A percentile compares a stretch with the other conserved stretches of the same genome.
Conservation (phyloP, 352 stramenopile species). For the Peronosclerospora sorghi region DNA sequence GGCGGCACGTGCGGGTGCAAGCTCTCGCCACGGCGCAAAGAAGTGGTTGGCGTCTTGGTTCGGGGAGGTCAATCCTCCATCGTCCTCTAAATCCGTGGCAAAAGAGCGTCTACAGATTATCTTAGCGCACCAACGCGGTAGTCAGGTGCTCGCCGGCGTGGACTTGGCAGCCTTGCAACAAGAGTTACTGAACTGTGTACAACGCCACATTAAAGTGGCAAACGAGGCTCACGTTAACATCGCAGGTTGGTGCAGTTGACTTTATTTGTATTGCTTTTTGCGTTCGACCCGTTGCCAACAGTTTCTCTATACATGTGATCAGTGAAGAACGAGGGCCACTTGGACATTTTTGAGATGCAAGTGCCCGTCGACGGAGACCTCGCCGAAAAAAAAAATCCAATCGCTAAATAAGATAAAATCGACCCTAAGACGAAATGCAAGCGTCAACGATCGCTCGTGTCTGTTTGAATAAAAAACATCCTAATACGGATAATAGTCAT, state of each 20-base stretch:
- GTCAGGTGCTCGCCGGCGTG: conserved; percentile 72
- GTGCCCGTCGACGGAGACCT: conserved; percentile 65
- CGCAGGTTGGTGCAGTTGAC: conserved; percentile 30
- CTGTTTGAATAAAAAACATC: too few species aligned
- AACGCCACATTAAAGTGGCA: conserved; percentile 80
- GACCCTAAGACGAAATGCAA: conserved; percentile 1
- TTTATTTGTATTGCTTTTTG: neutral
- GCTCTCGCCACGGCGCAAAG: conserved; percentile 44
- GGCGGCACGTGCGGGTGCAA: conserved; percentile 34
- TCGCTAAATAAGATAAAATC: neutral
- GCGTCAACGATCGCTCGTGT: too few species aligned
- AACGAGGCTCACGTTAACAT: conserved; percentile 86
- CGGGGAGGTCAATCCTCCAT: conserved; percentile 33
- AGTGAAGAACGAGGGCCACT: conserved; percentile 81
- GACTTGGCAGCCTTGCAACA: conserved; percentile 67
- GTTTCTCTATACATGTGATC: neutral
- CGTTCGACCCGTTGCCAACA: neutral
- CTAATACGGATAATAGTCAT: conserved; percentile 83
- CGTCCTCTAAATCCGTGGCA: conserved; percentile 67
- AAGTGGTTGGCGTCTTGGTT: conserved; percentile 78
- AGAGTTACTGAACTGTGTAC: conserved; percentile 78
- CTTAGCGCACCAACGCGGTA: conserved; percentile 76
- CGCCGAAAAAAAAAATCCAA: conserved; percentile 4
- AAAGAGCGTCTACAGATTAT: conserved; percentile 87
- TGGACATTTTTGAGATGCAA: conserved; percentile 88